These are phyloP conservation scores for Candida adriatica DNA, from an alignment of 805 yeast genomes.

Conservation along the genomic window DNA sequence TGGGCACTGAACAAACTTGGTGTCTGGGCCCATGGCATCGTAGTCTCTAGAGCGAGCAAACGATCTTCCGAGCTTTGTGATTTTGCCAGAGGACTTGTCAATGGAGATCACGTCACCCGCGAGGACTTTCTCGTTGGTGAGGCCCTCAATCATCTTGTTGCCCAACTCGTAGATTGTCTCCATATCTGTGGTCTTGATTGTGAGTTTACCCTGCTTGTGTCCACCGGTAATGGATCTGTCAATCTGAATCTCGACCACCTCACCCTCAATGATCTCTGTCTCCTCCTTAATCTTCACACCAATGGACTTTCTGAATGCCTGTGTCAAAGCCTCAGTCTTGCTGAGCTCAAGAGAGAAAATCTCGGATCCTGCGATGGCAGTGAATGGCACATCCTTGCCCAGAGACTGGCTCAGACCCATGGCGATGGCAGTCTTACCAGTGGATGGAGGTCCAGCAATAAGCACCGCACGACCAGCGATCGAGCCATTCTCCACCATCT, in stretches of 20 bases:
- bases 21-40: conserved; percentile 98
- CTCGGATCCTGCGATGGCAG: conserved; percentile 92
- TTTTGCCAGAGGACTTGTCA: conserved; percentile 92
- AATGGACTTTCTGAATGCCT: conserved; percentile 91
- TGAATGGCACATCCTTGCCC: conserved; percentile 77
- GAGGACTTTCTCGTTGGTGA: conserved; percentile 88
- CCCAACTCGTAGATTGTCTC: conserved; percentile 97
- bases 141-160: conserved; percentile 87
- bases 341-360: conserved; percentile 85
- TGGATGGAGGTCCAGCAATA: conserved; percentile 97
- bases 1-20: conserved; percentile 96
- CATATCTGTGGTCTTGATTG: conserved; percentile 97
- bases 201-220: conserved; percentile 94
- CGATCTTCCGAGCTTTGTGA: conserved; percentile 90
- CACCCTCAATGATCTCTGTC: conserved; percentile 97
- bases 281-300: conserved; percentile 95
- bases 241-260: conserved; percentile 93
- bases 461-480: conserved; percentile 96
- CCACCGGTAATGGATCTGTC: conserved; percentile 95
- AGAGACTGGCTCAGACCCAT: conserved; percentile 80
- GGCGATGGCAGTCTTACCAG: conserved; percentile 98
- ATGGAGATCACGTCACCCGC: conserved; percentile 97
- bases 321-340: conserved; percentile 94
- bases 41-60: conserved; percentile 95
- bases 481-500: conserved; percentile 88